Evolutionary conservation across 306 rosid species (phyloP), one percentile per base, ranked within the genome.

Genomic region (Casuarina cunninghamiana): DNA sequence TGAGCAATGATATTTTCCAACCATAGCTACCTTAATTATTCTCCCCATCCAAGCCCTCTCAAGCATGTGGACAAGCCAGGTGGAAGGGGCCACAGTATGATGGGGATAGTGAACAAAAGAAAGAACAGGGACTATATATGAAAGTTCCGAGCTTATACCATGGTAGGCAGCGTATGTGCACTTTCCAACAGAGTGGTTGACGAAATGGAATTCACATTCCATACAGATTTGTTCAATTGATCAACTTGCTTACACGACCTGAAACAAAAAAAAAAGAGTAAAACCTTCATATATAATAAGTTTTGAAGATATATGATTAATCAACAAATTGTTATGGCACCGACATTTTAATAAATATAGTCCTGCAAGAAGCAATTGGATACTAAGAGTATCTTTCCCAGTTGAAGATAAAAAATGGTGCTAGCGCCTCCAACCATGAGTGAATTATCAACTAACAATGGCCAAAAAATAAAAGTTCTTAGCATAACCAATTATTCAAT

Each of bases 201-300:
- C 2, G 93, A 87, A 86, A 90, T 87, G 80, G 99, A 90, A 82
- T 91, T 67, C 87, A 86, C 91, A 86, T 83, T 87, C 96, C 97
- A 95, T 13, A 88, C 89, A 78, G 97, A 95, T 80, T 90, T 95
- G 91, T 91, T 91, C 87, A 91, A 67, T 58, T 90, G 97, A 72
- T 89, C 97, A 83, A 85, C 93, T 85, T 95, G 97, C 85, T 89
- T 92, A 76, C 84, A 72, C 43, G 97, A 85, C 96, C 99, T 95
- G 86, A 74, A 83, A 69, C 69, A 63, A 67, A 45, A n/a, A 75
- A 54, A 41, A 60, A 17, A 4, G 53, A 37, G 48, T 1, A 70
- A 19, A 60, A 61, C 45, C 57, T 63, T 44, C 49, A 55, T 38
- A 43, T 32, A 69, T 60, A 75, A 13, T 61, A 42, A 53, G 35